Evolutionary conservation across 1,139 yeast species (phyloP).

Genomic region (Kodamaea alishanica): DNA sequence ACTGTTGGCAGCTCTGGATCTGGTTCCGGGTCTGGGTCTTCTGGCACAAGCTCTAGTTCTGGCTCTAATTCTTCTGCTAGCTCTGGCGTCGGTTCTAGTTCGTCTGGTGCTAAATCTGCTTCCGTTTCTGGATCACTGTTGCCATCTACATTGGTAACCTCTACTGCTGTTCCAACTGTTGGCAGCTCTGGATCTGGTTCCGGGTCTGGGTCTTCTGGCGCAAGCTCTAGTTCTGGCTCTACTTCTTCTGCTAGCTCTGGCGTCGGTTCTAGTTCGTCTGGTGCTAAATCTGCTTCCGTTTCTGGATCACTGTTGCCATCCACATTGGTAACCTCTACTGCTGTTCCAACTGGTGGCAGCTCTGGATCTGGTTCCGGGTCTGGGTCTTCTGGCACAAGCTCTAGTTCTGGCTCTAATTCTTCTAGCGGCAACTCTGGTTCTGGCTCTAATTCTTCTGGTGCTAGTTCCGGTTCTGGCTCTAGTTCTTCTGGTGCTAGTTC

Average conservation of each 20-base stretch:
- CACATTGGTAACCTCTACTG: constrained; percentile 13
- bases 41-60: constrained; percentile 5
- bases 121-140: constrained; percentile 11
- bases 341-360: constrained; percentile 7
- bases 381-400: constrained; percentile 3
- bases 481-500: constrained; percentile 1
- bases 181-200: background rate
- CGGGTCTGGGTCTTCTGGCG: constrained; percentile 4
- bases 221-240: constrained; percentile 5
- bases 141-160: background rate
- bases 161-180: background rate
- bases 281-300: constrained; percentile 10
- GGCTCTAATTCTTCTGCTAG: constrained; percentile 4
- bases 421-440: background rate
- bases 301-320: constrained; percentile 9
- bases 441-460: no score
- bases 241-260: constrained; percentile 4
- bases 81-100: constrained; percentile 11
- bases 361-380: constrained; percentile 1
- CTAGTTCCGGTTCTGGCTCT: constrained; percentile 1
- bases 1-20: background rate
- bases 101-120: constrained; percentile 10
- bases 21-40: constrained; percentile 3
- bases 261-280: constrained; percentile 12
- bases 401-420: constrained; percentile 8